Evolutionary conservation across 306 rosid species (phyloP).

Genomic region (Cyamopsis tetragonoloba): DNA sequence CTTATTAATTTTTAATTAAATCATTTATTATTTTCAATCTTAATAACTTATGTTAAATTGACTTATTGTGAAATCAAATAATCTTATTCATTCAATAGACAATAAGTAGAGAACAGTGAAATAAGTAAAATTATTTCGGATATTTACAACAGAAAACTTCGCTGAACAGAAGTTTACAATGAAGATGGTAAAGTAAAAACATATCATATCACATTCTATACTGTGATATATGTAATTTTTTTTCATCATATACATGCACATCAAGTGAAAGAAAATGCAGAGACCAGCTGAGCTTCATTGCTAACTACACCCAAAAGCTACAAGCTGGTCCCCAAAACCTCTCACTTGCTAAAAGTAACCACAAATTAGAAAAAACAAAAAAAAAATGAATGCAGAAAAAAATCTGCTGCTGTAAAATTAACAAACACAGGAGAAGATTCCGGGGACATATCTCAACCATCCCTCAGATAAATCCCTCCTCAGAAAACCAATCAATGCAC

Average conservation of each 20-base stretch:
- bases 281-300: conserved; percentile 88
- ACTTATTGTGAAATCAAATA: too few species aligned
- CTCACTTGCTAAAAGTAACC: conserved; percentile 29
- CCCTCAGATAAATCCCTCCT: conserved; percentile 76
- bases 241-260: conserved; percentile 15
- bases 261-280: conserved; percentile 52
- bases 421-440: conserved; percentile 46
- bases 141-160: conserved; percentile 37
- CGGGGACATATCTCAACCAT: conserved; percentile 71
- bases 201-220: conserved; percentile 31
- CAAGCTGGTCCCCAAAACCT: conserved; percentile 66
- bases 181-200: conserved; percentile 2
- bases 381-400: conserved; percentile 5
- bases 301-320: conserved; percentile 69
- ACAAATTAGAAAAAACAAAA: neutral
- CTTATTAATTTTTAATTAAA: too few species aligned
- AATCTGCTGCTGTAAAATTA: conserved; percentile 18
- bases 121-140: conserved; percentile 10
- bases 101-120: neutral
- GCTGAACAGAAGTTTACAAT: conserved; percentile 33
- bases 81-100: too few species aligned
- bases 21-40: too few species aligned
- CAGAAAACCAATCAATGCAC: neutral
- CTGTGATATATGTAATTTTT: conserved; percentile 5
- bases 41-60: too few species aligned